Conservation (phyloP, 225 moss, liverwort and hornwort genomes). For the Rhytidiadelphus loreus region DNA sequence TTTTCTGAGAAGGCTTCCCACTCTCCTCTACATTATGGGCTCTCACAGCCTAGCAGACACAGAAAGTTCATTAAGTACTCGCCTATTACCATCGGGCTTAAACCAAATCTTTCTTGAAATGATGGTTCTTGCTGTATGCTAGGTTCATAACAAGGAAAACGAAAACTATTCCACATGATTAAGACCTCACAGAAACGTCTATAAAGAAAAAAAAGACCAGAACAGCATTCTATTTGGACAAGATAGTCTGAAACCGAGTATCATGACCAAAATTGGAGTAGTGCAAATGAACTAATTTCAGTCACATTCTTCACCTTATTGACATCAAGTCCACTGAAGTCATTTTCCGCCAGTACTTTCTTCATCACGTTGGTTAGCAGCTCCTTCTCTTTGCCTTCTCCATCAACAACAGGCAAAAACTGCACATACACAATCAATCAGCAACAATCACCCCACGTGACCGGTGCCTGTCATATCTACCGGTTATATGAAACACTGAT, state of each 20-base stretch:
- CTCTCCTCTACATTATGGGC: slow-evolving; percentile 84
- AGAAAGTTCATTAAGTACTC: neutral
- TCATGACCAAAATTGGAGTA: neutral
- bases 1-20: slow-evolving; percentile 56
- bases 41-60: slow-evolving; percentile 63
- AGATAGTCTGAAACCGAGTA: neutral
- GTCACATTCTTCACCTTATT: slow-evolving; percentile 55
- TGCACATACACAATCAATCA: slow-evolving; percentile 17
- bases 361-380: slow-evolving; percentile 61
- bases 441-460: neutral
- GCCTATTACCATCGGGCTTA: neutral
- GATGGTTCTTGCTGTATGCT: neutral
- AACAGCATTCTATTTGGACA: neutral
- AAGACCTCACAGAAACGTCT: neutral
- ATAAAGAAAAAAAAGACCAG: neutral
- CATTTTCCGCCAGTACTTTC: slow-evolving; percentile 77
- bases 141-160: neutral
- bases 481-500: neutral
- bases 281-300: neutral
- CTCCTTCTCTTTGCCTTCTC: slow-evolving; percentile 79
- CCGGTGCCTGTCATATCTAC: neutral
- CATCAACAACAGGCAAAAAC: slow-evolving; percentile 91
- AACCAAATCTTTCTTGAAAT: neutral
- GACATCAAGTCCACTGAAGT: slow-evolving; percentile 71
- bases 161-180: neutral